A percentile compares a stretch with the other conserved stretches of the same genome.
Evolutionary conservation across 495 filamentous ascomycete species (phyloP).

Genomic region (Daldinia caldariorum): DNA sequence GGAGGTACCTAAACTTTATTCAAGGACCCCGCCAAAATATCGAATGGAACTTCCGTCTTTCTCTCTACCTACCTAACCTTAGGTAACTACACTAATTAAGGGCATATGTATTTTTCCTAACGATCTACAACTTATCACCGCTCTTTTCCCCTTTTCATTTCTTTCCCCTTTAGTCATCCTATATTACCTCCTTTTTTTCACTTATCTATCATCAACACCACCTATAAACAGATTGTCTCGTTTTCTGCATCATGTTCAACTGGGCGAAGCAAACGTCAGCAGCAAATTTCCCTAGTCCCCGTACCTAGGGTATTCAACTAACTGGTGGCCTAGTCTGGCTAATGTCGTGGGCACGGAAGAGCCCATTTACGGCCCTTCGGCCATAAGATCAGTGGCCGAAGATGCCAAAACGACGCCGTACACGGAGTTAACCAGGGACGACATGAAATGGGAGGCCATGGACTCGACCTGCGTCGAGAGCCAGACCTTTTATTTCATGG

Average conservation of each 20-base stretch:
- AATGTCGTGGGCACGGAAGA: slow-evolving; percentile 94
- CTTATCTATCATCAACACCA: slow-evolving; percentile 24
- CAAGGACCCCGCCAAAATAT: slow-evolving; percentile 39
- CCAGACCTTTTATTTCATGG: slow-evolving; percentile 92
- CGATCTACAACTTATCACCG: slow-evolving; percentile 31
- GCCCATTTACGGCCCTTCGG: slow-evolving; percentile 92
- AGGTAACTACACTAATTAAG: slow-evolving; percentile 32
- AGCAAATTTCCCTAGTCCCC: slow-evolving; percentile 27
- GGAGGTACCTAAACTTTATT: slow-evolving; percentile 23
- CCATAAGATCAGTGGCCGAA: slow-evolving; percentile 83
- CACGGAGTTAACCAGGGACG: slow-evolving; percentile 77
- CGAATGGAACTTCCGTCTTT: slow-evolving; percentile 17
- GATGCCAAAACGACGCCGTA: slow-evolving; percentile 83
- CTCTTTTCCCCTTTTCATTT: slow-evolving; percentile 28
- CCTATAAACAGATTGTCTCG: slow-evolving; percentile 12
- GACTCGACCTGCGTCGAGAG: slow-evolving; percentile 93
- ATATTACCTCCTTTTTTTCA: slow-evolving; percentile 25
- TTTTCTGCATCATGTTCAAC: slow-evolving; percentile 57
- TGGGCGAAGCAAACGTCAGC: slow-evolving; percentile 61
- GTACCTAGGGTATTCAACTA: slow-evolving; percentile 25
- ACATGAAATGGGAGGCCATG: slow-evolving; percentile 82
- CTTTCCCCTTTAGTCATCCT: slow-evolving; percentile 21
- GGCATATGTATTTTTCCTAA: slow-evolving; percentile 9
- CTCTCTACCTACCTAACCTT: no score
- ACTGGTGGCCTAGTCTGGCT: slow-evolving; percentile 70